phyloP scores from a whole-genome alignment of 2,329 filamentous ascomycete genomes.

The Colletotrichum zoysiae region DNA sequence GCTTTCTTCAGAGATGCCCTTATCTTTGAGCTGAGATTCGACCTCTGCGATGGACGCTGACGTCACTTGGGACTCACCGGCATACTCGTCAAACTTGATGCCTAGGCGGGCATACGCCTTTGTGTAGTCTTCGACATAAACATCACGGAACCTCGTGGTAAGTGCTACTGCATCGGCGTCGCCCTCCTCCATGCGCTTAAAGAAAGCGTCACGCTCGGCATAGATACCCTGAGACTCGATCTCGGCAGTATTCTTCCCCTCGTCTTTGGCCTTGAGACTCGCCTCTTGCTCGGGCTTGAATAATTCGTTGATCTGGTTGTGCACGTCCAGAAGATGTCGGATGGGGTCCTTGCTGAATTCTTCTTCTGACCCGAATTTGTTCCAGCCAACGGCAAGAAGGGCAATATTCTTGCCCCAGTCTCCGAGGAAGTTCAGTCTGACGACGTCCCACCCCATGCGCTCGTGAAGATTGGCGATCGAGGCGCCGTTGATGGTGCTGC shows the following conservation, averaged over 20 bases:
- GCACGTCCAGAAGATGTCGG: slow-evolving; percentile 79
- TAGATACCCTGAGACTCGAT: slow-evolving; percentile 59
- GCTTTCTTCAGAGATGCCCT: slow-evolving; percentile 71
- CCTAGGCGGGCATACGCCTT: slow-evolving; percentile 71
- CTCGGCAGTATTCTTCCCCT: slow-evolving; percentile 57
- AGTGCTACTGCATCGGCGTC: slow-evolving; percentile 67
- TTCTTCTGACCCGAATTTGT: slow-evolving; percentile 76
- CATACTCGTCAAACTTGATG: slow-evolving; percentile 73
- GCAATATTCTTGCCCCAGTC: slow-evolving; percentile 83
- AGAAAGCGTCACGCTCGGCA: slow-evolving; percentile 70
- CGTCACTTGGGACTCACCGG: slow-evolving; percentile 73
- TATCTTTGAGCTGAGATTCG: slow-evolving; percentile 68
- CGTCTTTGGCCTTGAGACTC: slow-evolving; percentile 63
- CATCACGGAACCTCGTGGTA: slow-evolving; percentile 69
- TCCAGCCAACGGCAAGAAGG: slow-evolving; percentile 76
- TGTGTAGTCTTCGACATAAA: slow-evolving; percentile 70
- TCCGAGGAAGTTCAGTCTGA: slow-evolving; percentile 80
- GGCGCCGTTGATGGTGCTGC: slow-evolving; percentile 82
- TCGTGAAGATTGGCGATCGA: slow-evolving; percentile 79
- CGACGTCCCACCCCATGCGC: slow-evolving; percentile 76
- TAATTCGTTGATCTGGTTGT: slow-evolving; percentile 75
- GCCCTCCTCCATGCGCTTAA: slow-evolving; percentile 71
- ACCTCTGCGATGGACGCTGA: slow-evolving; percentile 68
- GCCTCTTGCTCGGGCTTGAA: slow-evolving; percentile 72
- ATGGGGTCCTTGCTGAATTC: slow-evolving; percentile 75